Conservation (phyloP, 139 green algal genomes). For the Closterium sp. region DNA sequence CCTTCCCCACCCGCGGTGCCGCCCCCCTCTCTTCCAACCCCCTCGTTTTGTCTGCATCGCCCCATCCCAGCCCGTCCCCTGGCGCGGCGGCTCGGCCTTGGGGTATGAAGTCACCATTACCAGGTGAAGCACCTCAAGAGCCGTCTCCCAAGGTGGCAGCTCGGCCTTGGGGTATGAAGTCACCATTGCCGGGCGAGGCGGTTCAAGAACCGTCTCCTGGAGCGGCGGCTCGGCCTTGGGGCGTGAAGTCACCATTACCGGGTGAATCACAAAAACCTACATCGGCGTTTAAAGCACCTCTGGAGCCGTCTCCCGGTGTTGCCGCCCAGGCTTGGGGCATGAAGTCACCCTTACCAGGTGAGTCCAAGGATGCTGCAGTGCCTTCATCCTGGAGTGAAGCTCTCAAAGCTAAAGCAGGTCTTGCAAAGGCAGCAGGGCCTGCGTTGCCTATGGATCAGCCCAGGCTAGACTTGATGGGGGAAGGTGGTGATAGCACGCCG, state of each 20-base stretch:
- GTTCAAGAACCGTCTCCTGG: neutral
- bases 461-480: neutral
- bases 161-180: neutral
- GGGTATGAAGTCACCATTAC: neutral
- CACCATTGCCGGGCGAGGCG: neutral
- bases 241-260: neutral
- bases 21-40: neutral
- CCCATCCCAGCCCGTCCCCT: neutral
- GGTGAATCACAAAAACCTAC: neutral
- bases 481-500: neutral
- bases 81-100: neutral
- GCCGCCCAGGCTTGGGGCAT: too few species aligned
- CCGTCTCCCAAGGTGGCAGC: neutral
- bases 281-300: neutral
- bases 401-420: neutral
- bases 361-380: neutral
- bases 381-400: neutral
- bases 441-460: neutral
- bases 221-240: neutral
- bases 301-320: too few species aligned
- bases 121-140: too few species aligned
- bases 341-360: too few species aligned
- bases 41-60: neutral
- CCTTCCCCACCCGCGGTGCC: neutral
- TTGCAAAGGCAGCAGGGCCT: neutral